Evolutionary conservation across 164 flowering plant genomes (phyloP).

Genomic region (Saururus chinensis): DNA sequence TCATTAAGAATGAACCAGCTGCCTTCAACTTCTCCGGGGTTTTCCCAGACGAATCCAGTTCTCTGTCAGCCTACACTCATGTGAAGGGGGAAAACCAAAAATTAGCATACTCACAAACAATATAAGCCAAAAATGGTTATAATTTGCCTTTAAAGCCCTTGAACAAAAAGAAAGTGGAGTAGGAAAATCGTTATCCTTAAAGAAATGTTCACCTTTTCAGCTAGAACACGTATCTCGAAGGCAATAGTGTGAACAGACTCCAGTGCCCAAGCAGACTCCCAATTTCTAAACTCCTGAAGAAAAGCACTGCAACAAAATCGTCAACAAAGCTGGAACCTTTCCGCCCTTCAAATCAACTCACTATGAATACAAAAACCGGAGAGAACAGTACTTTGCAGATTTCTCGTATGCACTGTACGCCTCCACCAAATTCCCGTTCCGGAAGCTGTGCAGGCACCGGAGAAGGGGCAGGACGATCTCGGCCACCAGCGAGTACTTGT

Average conservation of each 20-base stretch:
- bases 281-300: slow-evolving; percentile 86
- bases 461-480: slow-evolving; percentile 57
- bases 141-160: neutral
- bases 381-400: slow-evolving; percentile 50
- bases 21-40: slow-evolving; percentile 85
- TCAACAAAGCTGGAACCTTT: neutral
- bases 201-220: slow-evolving; percentile 50
- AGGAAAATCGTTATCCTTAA: too few species aligned
- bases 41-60: slow-evolving; percentile 71
- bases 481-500: slow-evolving; percentile 44
- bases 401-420: slow-evolving; percentile 75
- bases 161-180: too few species aligned
- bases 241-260: slow-evolving; percentile 65
- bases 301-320: slow-evolving; percentile 50
- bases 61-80: slow-evolving; percentile 72
- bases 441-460: slow-evolving; percentile 56
- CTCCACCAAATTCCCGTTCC: slow-evolving; percentile 50
- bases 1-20: slow-evolving; percentile 99
- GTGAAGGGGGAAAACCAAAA: neutral
- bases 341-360: neutral
- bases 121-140: too few species aligned
- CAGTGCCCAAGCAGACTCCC: slow-evolving; percentile 98
- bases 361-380: neutral
- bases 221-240: slow-evolving; percentile 88
- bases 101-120: neutral